Base-by-base conservation (phyloP, 2,329 filamentous ascomycete genomes). In the Ceratocystis alfenasii region DNA sequence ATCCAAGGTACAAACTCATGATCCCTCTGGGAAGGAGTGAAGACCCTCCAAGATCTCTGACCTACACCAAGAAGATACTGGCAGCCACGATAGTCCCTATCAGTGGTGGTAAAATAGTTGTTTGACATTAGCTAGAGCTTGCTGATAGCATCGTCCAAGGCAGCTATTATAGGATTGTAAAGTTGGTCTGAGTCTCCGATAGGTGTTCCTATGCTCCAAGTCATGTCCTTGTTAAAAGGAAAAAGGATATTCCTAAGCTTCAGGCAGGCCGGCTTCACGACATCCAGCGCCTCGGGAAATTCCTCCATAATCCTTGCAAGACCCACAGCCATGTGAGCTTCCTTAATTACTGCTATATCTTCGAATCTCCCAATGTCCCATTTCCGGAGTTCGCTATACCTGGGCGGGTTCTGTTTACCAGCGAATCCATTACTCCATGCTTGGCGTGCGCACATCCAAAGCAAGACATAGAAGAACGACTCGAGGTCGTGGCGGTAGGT, bases 301-400 rank as follows among this genome's bases (percentile, higher is more conserved):
- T 6, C 6, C 30, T 30, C 30, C 1, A 6, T 6, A 30, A 30
- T 6, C 1, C 5, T 7, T 6, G 0, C n/a, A 6, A 30, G 28
- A 30, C 6, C 5, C 28, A 6, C 30, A 1, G 6, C 1, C 30
- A 5, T 30, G 1, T 30, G 5, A 30, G 6, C 30, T 30, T 0
- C 1, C 30, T 30, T 30, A 7, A 0, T 1, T 0, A 0, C 0
- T 30, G 5, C 30, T 30, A 7, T 30, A 30, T 3, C 3, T 12
- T 41, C 8, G 36, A 7, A 6, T 12, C 0, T 41, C 36, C 10
- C 3, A 17, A 46, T 46, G 1, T n/a, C 45, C 45, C 45, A 46
- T 17, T n/a, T 7, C 17, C n/a, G 15, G 15, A 46, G 3, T 0
- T 1, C 0, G 45, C 45, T 46, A 17, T n/a, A 17, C 12, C 1